Base-by-base conservation (phyloP, 148 eudicot species). In the Selenicereus undatus region DNA sequence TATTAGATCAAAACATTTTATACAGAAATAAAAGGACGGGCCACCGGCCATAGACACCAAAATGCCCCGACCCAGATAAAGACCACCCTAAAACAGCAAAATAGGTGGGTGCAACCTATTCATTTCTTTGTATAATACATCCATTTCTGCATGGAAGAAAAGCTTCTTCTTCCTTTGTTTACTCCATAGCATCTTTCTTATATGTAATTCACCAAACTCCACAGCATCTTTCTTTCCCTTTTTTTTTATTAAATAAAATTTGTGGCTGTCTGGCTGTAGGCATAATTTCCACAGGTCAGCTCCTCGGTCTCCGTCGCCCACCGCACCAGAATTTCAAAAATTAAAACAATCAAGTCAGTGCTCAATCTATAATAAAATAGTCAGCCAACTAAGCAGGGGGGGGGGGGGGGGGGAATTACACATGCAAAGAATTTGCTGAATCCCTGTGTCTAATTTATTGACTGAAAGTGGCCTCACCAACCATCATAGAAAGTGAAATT, bases 401-500 rank as follows among this genome's bases (percentile, higher is more conserved):
- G 22, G n/a, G 3, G 3, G n/a, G n/a, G 8, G 12, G 32, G 70
- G 32, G 21, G 12, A 69, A 11, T 68, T 56, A 56, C 2, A 56
- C 68, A 22, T 24, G 27, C 11, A 22, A 64, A 24, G 29, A 24
- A n/a, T 10, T 22, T 64, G 81, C 76, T 79, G 70, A 24, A 0
- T 51, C 71, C 27, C 4, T 66, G 11, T 75, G 30, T 21, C 20
- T 68, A 30, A 79, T 68, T 50, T 14, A 64, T 64, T 64, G 11
- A 7, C 26, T 22, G 7, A n/a, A 22, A 0, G 32, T 12, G 54
- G 68, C 58, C 82, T 75, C 42, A 75, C 71, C 76, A 83, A 77
- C 69, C 76, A 56, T 75, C 18, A 79, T 79, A 43, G 78, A 82
- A 82, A 83, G 79, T 18, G 65, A 74, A 66, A 50, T 51, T 35